phyloP scores from a whole-genome alignment of 106 monocot species.

The Acorus gramineus region DNA sequence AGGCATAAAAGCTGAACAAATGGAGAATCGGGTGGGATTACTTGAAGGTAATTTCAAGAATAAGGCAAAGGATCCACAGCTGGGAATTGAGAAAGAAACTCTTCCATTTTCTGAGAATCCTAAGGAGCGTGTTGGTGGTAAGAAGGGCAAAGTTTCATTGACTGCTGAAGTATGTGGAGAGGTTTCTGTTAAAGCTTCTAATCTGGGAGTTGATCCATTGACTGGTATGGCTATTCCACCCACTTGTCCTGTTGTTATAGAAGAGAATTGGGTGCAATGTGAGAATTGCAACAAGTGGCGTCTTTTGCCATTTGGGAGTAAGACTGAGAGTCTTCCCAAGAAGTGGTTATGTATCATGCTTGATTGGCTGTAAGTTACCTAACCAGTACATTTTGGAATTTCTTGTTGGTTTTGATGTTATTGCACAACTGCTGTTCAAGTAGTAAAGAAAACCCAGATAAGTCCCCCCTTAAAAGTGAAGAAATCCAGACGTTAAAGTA shows the following conservation, averaged over 20 bases:
- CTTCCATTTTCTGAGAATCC: not conserved
- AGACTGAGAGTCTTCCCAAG: constrained; percentile 47
- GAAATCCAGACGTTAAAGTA: too few species aligned
- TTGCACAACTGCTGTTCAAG: too few species aligned
- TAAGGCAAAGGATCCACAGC: constrained; percentile 5
- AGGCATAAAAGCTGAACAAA: constrained; percentile 3
- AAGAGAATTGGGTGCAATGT: constrained; percentile 65
- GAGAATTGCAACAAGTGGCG: constrained; percentile 68
- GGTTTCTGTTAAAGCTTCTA: not conserved
- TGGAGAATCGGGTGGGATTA: not conserved
- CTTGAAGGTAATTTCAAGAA: not conserved
- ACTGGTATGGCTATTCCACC: not conserved
- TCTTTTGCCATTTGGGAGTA: constrained; percentile 44
- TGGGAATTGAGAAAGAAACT: not conserved
- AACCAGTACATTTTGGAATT: not conserved
- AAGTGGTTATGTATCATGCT: constrained; percentile 65
- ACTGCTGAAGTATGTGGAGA: not conserved
- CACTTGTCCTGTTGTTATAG: constrained; percentile 27
- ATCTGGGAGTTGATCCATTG: not conserved
- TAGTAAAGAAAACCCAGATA: too few species aligned
- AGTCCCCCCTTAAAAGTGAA: too few species aligned
- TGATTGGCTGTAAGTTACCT: constrained; percentile 62
- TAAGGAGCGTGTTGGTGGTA: not conserved
- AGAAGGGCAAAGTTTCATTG: constrained; percentile 1
- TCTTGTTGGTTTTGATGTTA: too few species aligned